phyloP scores from a whole-genome alignment of 2,329 filamentous ascomycete genomes.

The Sporothrix brunneoviolacea region DNA sequence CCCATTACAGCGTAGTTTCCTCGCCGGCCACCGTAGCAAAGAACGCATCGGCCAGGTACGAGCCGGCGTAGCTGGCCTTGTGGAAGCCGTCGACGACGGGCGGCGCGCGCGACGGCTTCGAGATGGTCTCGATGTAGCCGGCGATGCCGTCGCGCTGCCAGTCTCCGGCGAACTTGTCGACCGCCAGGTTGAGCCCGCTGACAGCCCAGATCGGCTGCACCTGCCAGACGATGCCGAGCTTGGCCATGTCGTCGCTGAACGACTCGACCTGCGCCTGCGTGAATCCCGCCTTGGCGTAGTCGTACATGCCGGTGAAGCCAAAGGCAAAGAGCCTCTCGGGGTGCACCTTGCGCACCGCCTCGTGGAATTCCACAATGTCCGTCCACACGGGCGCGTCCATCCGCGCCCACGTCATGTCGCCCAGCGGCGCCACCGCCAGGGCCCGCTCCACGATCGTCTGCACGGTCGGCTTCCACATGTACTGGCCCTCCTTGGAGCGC shows the following conservation, averaged over 20 bases:
- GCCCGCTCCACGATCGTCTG: slow-evolving; percentile 13
- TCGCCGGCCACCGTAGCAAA: slow-evolving; percentile 29
- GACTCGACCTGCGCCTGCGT: slow-evolving; percentile 25
- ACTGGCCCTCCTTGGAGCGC: slow-evolving; percentile 11
- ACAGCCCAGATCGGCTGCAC: slow-evolving; percentile 34
- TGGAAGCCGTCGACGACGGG: slow-evolving; percentile 30
- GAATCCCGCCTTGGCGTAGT: slow-evolving; percentile 30
- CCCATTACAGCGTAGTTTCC: slow-evolving; percentile 5
- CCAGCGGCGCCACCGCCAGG: slow-evolving; percentile 4
- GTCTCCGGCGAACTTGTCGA: slow-evolving; percentile 28
- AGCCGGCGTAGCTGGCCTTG: slow-evolving; percentile 29
- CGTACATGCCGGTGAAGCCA: slow-evolving; percentile 32
- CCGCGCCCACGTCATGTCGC: slow-evolving; percentile 12
- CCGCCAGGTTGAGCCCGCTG: slow-evolving; percentile 28
- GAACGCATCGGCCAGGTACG: slow-evolving; percentile 31
- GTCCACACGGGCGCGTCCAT: slow-evolving; percentile 24
- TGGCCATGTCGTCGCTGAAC: slow-evolving; percentile 28
- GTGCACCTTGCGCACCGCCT: slow-evolving; percentile 26
- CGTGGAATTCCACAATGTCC: slow-evolving; percentile 32
- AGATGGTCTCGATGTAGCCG: slow-evolving; percentile 26
- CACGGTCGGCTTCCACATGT: slow-evolving; percentile 13
- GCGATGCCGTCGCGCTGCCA: slow-evolving; percentile 31
- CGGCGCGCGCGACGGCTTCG: slow-evolving; percentile 20
- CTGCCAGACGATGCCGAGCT: slow-evolving; percentile 33
- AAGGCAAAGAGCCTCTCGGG: slow-evolving; percentile 32